Evolutionary conservation across 495 filamentous ascomycete genomes (phyloP), one percentile per base, ranked within the genome.

Genomic region (Annulohypoxylon stygium): DNA sequence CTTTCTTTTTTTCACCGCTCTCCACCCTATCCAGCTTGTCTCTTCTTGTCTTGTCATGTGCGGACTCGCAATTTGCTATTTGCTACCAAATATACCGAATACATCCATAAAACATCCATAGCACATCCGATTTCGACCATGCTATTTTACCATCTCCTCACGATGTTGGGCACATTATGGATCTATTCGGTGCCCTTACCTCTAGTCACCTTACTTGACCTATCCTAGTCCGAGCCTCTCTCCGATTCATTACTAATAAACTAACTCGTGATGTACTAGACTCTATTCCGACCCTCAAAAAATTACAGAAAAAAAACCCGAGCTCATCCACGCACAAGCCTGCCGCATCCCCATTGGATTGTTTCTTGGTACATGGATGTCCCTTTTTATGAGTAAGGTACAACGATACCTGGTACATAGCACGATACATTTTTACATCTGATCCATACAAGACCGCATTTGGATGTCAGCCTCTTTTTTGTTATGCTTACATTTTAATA

Each of bases 161-260:
- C 25, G 26, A 34, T 33, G 51, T 55, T 55, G 51, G 51, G 26
- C 48, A 36, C 30, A 57, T 57, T 18, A 59, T 37, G 34, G 34
- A 59, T 50, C 65, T 57, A 59, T 65, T 47, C 25, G 12, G 25
- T 30, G 34, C 63, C 61, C 61, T 71, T 64, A 45, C 68, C 39
- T 70, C 45, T 45, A 57, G 58, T 71, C 64, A 67, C 57, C 55
- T 61, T 61, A 25, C 61, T 47, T 57, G 39, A 61, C 54, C 55
- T 61, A 66, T 62, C 62, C 54, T 57, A 66, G 62, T 50, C 63
- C 41, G 65, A 68, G 59, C 70, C 70, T 53, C 70, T 69, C 61
- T 67, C 58, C 53, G 67, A 68, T 55, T 47, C 18, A 75, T 70
- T 75, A 75, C 60, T 75, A 75, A 71, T 57, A 59, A 68, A 12